phyloP scores from a whole-genome alignment of 2,329 filamentous ascomycete genomes.

The Biscogniauxia mediterranea region DNA sequence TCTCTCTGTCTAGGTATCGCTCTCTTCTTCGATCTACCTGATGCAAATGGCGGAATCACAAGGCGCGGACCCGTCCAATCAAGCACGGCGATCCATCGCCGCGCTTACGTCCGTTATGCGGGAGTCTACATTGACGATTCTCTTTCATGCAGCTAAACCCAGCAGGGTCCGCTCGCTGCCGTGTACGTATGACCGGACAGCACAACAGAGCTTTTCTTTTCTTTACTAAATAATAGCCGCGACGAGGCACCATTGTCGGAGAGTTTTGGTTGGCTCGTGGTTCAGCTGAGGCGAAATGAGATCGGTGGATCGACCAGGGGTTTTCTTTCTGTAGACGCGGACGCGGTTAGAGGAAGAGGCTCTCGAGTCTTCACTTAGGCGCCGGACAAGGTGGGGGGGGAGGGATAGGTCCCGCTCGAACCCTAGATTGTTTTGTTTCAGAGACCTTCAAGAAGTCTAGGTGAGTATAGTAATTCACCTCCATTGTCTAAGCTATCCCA shows the following conservation, averaged over 20 bases:
- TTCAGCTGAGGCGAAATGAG: slow-evolving; percentile 24
- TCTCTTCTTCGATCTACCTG: slow-evolving; percentile 17
- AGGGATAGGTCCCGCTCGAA: neutral
- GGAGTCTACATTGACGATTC: slow-evolving; percentile 1
- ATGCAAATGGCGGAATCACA: slow-evolving; percentile 28
- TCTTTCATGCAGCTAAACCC: neutral
- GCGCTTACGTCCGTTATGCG: slow-evolving; percentile 14
- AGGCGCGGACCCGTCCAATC: slow-evolving; percentile 29
- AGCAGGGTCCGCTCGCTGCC: too few relatives aligned
- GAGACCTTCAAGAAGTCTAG: neutral
- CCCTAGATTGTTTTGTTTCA: neutral
- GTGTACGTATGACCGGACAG: neutral
- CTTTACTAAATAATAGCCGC: slow-evolving; percentile 22
- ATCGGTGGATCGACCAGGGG: slow-evolving; percentile 19
- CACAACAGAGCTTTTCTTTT: slow-evolving; percentile 18
- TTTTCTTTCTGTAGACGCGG: slow-evolving; percentile 28
- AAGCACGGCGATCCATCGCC: slow-evolving; percentile 13
- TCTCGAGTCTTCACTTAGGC: neutral
- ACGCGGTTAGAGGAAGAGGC: slow-evolving; percentile 17
- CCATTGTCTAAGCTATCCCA: slow-evolving; percentile 2
- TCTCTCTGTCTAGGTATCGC: too few relatives aligned
- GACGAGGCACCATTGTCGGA: slow-evolving; percentile 16
- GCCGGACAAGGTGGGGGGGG: neutral
- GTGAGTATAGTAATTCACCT: neutral
- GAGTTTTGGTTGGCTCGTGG: slow-evolving; percentile 30